Conservation (phyloP, 805 yeast genomes). For the Sungouiozyma ichnusensis region DNA sequence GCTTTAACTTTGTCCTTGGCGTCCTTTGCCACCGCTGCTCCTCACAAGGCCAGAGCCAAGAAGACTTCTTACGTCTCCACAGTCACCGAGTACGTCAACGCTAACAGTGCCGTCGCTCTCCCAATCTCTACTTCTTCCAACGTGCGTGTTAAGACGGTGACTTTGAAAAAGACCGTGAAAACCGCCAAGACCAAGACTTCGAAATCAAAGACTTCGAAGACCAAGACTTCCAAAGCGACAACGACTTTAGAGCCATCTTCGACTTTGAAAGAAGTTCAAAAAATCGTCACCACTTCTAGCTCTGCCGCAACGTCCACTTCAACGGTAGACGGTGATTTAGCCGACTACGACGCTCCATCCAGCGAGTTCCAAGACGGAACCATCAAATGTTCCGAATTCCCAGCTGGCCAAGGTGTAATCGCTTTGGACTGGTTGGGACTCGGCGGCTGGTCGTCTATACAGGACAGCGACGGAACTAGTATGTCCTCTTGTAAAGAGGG, state of each 20-base stretch:
- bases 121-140: constrained; percentile 22
- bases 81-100: constrained; percentile 24
- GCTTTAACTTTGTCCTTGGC: constrained; percentile 12
- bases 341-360: constrained; percentile 44
- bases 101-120: constrained; percentile 18
- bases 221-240: constrained; percentile 12
- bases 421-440: constrained; percentile 44
- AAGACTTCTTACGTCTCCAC: constrained; percentile 20
- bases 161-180: constrained; percentile 1
- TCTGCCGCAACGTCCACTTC: constrained; percentile 16
- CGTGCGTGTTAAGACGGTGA: constrained; percentile 11
- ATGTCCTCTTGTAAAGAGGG: constrained; percentile 70
- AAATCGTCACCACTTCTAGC: constrained; percentile 12
- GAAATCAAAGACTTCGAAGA: constrained; percentile 4
- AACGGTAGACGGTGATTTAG: constrained; percentile 46
- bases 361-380: constrained; percentile 60
- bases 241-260: constrained; percentile 20
- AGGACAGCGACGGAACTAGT: constrained; percentile 40
- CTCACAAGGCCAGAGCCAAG: constrained; percentile 17
- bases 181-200: constrained; percentile 1
- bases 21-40: constrained; percentile 11
- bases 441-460: constrained; percentile 40
- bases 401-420: constrained; percentile 66
- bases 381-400: constrained; percentile 56
- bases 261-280: constrained; percentile 7